phyloP scores from a whole-genome alignment of 1,139 yeast species.

The Hyphopichia khmerensis region DNA sequence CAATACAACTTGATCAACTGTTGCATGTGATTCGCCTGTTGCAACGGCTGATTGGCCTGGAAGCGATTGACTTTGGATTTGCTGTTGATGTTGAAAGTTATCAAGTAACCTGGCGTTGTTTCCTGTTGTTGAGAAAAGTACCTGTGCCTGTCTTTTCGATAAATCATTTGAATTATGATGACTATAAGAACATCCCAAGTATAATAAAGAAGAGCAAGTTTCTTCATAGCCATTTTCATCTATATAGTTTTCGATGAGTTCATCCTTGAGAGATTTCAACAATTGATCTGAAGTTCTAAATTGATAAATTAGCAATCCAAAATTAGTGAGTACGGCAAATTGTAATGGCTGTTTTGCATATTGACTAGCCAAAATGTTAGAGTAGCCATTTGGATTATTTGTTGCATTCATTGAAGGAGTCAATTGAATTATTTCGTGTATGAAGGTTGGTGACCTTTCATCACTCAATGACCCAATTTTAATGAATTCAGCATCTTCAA shows the following conservation, averaged over 20 bases:
- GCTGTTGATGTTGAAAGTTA: slow-evolving; percentile 8
- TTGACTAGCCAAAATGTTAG: slow-evolving; percentile 83
- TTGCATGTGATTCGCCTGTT: slow-evolving; percentile 24
- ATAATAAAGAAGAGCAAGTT: slow-evolving; percentile 83
- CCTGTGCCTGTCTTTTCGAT: slow-evolving; percentile 48
- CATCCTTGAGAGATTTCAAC: slow-evolving; percentile 66
- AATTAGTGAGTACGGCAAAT: slow-evolving; percentile 78
- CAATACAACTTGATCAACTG: slow-evolving; percentile 72
- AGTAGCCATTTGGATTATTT: slow-evolving; percentile 70
- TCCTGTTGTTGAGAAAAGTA: slow-evolving; percentile 55
- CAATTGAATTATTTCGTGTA: slow-evolving; percentile 71
- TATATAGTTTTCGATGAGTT: slow-evolving; percentile 46
- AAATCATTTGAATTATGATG: slow-evolving; percentile 49
- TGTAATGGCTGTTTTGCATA: slow-evolving; percentile 62
- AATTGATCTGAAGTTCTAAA: slow-evolving; percentile 79
- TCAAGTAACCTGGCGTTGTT: slow-evolving; percentile 49
- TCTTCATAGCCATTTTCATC: slow-evolving; percentile 60
- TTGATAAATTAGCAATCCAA: slow-evolving; percentile 74
- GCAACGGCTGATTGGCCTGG: slow-evolving; percentile 9
- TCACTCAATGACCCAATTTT: slow-evolving; percentile 44
- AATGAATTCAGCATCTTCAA: slow-evolving; percentile 81
- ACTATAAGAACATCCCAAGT: slow-evolving; percentile 74
- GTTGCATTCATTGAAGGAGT: slow-evolving; percentile 74
- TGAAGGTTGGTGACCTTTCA: slow-evolving; percentile 29
- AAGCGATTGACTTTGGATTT: slow-evolving; percentile 8